A percentile compares a stretch with the other conserved stretches of the same genome.
Evolutionary conservation across 208 protist genomes (phyloP).

Genomic region (Novymonas esmeraldas): DNA sequence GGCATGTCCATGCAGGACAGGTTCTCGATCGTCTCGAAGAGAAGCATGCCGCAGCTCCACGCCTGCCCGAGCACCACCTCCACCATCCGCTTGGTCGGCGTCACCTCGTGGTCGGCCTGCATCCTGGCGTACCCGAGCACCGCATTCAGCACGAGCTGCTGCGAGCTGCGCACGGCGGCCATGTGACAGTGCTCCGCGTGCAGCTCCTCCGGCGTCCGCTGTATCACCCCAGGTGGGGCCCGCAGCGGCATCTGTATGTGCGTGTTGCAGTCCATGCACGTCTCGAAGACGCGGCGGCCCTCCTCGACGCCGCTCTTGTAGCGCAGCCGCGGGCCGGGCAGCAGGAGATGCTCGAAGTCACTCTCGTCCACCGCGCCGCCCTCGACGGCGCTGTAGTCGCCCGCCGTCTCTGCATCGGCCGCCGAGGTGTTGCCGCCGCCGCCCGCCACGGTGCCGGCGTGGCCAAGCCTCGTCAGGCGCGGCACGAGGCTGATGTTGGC

Average conservation of each 20-base stretch:
- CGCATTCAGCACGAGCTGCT: conserved; percentile 82
- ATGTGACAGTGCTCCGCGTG: conserved; percentile 91
- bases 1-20: conserved; percentile 77
- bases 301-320: conserved; percentile 67
- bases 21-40: conserved; percentile 89
- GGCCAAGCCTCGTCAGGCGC: conserved; percentile 30
- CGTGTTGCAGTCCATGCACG: conserved; percentile 86
- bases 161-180: conserved; percentile 77
- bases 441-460: conserved; percentile 18
- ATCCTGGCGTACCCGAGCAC: conserved; percentile 78
- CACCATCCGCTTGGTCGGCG: conserved; percentile 68
- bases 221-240: conserved; percentile 60
- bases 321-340: conserved; percentile 72
- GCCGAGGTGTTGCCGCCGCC: too few relatives aligned
- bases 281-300: conserved; percentile 73
- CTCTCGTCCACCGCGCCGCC: conserved; percentile 18
- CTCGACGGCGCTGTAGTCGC: conserved; percentile 5
- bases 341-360: conserved; percentile 74
- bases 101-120: conserved; percentile 65
- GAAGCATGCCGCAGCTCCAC: conserved; percentile 89
- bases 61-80: conserved; percentile 89
- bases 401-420: conserved; percentile 5
- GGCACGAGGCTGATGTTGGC: conserved; percentile 31
- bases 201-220: conserved; percentile 76
- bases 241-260: conserved; percentile 86